Base-by-base conservation (phyloP, 768 basidiomycete genomes). In the Thelephora aurantiotincta region DNA sequence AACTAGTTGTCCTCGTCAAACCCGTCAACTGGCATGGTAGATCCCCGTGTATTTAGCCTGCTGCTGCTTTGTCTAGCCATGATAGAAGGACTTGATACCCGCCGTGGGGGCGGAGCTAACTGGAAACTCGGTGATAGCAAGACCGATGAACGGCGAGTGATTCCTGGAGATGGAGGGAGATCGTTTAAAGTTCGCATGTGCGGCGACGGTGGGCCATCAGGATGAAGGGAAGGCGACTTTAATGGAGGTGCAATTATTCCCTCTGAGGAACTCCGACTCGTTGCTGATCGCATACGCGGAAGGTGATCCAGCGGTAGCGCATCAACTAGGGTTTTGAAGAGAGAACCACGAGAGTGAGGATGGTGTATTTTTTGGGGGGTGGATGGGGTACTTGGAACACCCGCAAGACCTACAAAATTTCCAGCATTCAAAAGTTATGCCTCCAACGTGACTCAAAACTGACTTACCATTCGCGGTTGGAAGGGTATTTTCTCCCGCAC, bases 401-500 rank as follows among this genome's bases (percentile, higher is more conserved):
- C 60, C 14, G 44, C 46, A 7, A 45, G 16, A 9, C 52, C 48
- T 54, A 33, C 1, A 26, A 37, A 23, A 20, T n/a, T 3, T 5
- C 43, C 6, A 20, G 14, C 14, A 18, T 12, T 26, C 4, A 23
- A 6, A 1, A 2, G n/a, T 18, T 11, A 11, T 35, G 5, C 20
- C 5, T 4, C 14, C 5, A 9, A 1, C 3, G 41, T 2, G 38
- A 11, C 11, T 23, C 22, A 35, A 50, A 54, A 9, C 9, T 14
- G 16, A 46, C 59, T 50, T 58, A 77, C 78, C 69, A 23, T 74
- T 60, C n/a, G 80, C 74, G 19, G 71, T 70, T 5, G 96, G 96
- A 13, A 98, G 72, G 2, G 93, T 89, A 57, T 98, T 90, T 60
- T 99, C 96, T 53, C 97, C 98, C 13, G 96, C 94, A 52, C 89